Evolutionary conservation across 2,329 filamentous ascomycete genomes (phyloP), one percentile per base, ranked within the genome.

Genomic region (Trichoderma polysporum): DNA sequence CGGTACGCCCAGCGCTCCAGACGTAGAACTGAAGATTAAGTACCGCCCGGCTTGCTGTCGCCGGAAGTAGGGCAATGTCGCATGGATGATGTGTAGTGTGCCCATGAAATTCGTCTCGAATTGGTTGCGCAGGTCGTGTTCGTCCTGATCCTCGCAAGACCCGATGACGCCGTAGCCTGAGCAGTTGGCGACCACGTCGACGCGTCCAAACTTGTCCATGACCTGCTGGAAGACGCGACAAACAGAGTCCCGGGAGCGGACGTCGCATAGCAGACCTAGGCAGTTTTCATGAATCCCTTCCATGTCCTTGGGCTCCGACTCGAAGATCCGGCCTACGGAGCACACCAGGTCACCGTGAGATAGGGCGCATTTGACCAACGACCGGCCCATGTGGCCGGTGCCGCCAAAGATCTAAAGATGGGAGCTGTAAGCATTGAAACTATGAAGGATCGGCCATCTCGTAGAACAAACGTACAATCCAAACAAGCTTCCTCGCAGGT

Each of bases 41-140:
- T 97, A 98, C 33, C 94, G 87, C 1, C 95, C 95, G 1, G 82
- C 83, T 25, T 85, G 85, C 70, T 92, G 90, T 70, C 89, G 84
- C 60, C 94, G 89, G 73, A 98, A 96, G 79, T 97, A 93, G 0
- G 94, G 93, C 41, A 98, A 81, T 1, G 91, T 94, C 22, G 92
- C 83, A 77, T 97, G 93, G 68, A 98, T 90, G 73, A 99, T 97
- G 79, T 98, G 91, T 68, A 98, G 80, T 0, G 93, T 96, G 63
- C 95, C 95, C 84, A 97, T 94, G 79, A 97, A 97, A 79, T 99
- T 99, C 25, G 94, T 97, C 82, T 96, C 93, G 80, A 98, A 97
- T 78, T 98, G 95, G 74, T 97, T 94, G 67, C 93, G 91, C 72
- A 98, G 87, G 76, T 98, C 95, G 77, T 93, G 90, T 76, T 97